phyloP scores from a whole-genome alignment of 768 basidiomycete genomes.

The Rhizopogon roseolus region DNA sequence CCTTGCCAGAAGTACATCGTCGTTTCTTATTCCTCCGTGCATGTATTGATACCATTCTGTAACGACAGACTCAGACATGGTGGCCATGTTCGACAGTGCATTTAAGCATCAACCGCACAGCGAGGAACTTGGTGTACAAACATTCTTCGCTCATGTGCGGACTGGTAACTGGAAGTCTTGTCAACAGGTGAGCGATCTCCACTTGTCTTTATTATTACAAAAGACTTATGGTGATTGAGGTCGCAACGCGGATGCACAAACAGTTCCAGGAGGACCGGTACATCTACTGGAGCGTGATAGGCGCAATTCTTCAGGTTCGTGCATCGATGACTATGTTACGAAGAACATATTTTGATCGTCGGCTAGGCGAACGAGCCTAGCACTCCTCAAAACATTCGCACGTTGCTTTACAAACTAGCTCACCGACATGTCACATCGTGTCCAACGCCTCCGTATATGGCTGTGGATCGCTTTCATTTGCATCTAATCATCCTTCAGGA shows the following conservation, averaged over 20 bases:
- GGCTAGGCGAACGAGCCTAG: constrained; percentile 64
- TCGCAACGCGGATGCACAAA: constrained; percentile 78
- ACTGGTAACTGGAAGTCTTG: constrained; percentile 82
- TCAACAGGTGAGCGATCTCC: constrained; percentile 54
- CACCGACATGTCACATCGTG: constrained; percentile 67
- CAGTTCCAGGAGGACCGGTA: constrained; percentile 80
- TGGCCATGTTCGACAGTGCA: constrained; percentile 82
- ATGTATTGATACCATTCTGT: background rate
- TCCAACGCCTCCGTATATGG: constrained; percentile 55
- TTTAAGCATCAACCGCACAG: constrained; percentile 76
- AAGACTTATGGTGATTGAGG: constrained; percentile 33
- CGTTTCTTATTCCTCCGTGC: background rate
- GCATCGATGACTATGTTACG: background rate
- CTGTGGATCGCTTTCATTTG: constrained; percentile 74
- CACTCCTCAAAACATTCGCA: constrained; percentile 58
- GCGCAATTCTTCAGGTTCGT: constrained; percentile 71
- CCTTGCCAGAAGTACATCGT: constrained; percentile 57
- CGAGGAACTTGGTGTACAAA: constrained; percentile 80
- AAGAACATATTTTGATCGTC: background rate
- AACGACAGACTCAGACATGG: constrained; percentile 64
- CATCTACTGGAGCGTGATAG: constrained; percentile 79
- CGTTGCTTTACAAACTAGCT: constrained; percentile 71
- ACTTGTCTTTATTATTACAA: background rate
- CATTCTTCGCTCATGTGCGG: constrained; percentile 81
- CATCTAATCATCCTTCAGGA: constrained; percentile 70